Conservation (phyloP, 352 stramenopile genomes). For the Phytophthora fragariaefolia region DNA sequence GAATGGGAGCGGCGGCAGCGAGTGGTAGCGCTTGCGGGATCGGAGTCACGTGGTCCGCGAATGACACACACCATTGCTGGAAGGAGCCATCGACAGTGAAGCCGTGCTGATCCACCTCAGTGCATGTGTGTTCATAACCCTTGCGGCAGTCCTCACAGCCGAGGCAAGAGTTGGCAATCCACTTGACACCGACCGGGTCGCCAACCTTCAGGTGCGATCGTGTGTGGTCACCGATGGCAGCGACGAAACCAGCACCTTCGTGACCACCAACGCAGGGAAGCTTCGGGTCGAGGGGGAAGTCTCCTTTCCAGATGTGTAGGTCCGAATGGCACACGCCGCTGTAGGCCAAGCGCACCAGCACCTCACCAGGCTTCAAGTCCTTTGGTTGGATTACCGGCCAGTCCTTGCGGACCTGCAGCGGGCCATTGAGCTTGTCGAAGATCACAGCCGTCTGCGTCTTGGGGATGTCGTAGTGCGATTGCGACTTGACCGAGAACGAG, state of each 20-base stretch:
- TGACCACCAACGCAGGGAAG: conserved; percentile 58
- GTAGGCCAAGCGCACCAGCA: conserved; percentile 59
- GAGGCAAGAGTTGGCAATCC: conserved; percentile 50
- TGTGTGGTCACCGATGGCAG: conserved; percentile 53
- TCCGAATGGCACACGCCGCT: conserved; percentile 59
- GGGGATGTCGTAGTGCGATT: conserved; percentile 49
- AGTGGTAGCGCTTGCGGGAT: conserved; percentile 63
- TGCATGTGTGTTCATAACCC: conserved; percentile 48
- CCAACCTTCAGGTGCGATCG: conserved; percentile 49
- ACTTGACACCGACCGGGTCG: conserved; percentile 54
- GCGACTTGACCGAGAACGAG: conserved; percentile 49
- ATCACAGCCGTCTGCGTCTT: conserved; percentile 57
- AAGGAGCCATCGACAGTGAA: conserved; percentile 54
- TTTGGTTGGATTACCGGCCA: conserved; percentile 51
- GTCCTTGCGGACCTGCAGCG: conserved; percentile 50
- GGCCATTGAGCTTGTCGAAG: conserved; percentile 48
- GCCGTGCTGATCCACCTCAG: conserved; percentile 37
- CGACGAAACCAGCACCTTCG: conserved; percentile 59
- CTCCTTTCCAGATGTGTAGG: conserved; percentile 49
- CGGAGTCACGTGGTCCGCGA: conserved; percentile 69
- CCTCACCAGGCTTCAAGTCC: conserved; percentile 49
- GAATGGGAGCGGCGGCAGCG: conserved; percentile 58
- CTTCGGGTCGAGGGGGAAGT: conserved; percentile 38
- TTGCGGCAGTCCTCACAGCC: conserved; percentile 58
- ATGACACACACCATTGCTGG: conserved; percentile 67